A percentile compares a stretch with the other conserved stretches of the same genome.
phyloP scores from a whole-genome alignment of 257 asterid genomes.

The Primulina eburnea region DNA sequence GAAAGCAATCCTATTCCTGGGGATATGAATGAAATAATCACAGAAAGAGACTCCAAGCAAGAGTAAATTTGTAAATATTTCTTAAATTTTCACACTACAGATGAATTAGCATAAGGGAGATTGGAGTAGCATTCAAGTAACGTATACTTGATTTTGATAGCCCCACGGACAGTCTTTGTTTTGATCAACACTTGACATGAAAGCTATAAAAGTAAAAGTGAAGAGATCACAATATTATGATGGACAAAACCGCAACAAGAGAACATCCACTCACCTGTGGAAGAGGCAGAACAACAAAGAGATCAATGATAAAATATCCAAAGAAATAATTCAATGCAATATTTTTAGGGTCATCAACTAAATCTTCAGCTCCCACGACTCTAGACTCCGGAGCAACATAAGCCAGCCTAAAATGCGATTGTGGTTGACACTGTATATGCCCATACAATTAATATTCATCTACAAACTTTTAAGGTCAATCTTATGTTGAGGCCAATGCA shows the following conservation, averaged over 20 bases:
- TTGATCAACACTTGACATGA: neutral
- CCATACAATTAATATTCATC: too few species aligned
- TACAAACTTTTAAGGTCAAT: too few species aligned
- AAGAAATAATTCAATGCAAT: slow-evolving; percentile 65
- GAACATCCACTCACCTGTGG: slow-evolving; percentile 53
- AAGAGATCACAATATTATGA: neutral
- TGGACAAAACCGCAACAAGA: neutral
- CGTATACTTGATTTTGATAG: neutral
- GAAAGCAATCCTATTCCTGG: neutral
- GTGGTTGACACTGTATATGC: too few species aligned
- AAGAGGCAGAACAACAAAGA: slow-evolving; percentile 69
- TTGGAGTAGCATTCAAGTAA: slow-evolving; percentile 3
- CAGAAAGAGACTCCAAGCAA: too few species aligned
- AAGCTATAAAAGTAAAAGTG: neutral
- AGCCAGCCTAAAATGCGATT: slow-evolving; percentile 37
- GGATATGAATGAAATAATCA: neutral
- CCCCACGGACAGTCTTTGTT: neutral
- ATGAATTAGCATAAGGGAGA: neutral
- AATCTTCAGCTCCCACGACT: slow-evolving; percentile 85
- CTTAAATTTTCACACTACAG: too few species aligned
- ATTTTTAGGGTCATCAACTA: slow-evolving; percentile 66
- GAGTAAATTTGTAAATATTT: too few species aligned
- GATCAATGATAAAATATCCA: slow-evolving; percentile 58
- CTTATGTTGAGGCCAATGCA: too few species aligned
- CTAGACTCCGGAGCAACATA: slow-evolving; percentile 81